These are phyloP conservation scores for Agaricus subrufescens DNA, from an alignment of 768 basidiomycete genomes.

Conservation along the genomic window DNA sequence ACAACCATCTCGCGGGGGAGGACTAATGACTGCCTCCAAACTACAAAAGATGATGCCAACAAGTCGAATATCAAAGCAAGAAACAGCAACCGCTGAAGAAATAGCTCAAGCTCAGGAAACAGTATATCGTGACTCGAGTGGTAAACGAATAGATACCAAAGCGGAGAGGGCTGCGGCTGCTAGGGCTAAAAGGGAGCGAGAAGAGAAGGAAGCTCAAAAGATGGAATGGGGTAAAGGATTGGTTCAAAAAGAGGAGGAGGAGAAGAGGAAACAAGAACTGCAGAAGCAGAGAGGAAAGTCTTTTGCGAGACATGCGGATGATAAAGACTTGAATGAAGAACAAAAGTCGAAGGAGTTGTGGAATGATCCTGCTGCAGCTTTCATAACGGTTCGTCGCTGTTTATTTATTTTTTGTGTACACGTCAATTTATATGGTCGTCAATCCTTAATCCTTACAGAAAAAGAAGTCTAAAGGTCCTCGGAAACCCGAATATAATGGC, in stretches of 20 bases:
- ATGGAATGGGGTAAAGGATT: slow-evolving; percentile 99
- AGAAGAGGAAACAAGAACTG: slow-evolving; percentile 58
- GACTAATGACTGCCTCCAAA: slow-evolving; percentile 73
- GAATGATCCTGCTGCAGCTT: slow-evolving; percentile 98
- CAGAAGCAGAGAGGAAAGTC: slow-evolving; percentile 61
- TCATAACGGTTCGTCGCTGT: slow-evolving; percentile 65
- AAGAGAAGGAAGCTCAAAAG: slow-evolving; percentile 84
- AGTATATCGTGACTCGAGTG: slow-evolving; percentile 87
- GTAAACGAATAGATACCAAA: slow-evolving; percentile 86
- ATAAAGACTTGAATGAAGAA: slow-evolving; percentile 81
- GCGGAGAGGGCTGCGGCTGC: slow-evolving; percentile 82
- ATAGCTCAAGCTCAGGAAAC: slow-evolving; percentile 76
- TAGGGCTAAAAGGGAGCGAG: slow-evolving; percentile 68
- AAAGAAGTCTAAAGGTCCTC: slow-evolving; percentile 68
- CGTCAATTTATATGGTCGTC: neutral
- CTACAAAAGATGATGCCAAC: slow-evolving; percentile 60
- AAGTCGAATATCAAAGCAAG: slow-evolving; percentile 26
- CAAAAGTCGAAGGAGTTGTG: slow-evolving; percentile 77
- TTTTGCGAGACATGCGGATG: slow-evolving; percentile 80
- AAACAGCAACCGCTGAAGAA: slow-evolving; percentile 44
- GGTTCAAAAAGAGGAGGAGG: slow-evolving; percentile 79
- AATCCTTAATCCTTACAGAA: slow-evolving; percentile 41
- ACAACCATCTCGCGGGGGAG: slow-evolving; percentile 51
- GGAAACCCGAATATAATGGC: slow-evolving; percentile 80
- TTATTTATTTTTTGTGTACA: neutral